Conservation (phyloP, 345 rosid genomes). For the Trapa incisa region DNA sequence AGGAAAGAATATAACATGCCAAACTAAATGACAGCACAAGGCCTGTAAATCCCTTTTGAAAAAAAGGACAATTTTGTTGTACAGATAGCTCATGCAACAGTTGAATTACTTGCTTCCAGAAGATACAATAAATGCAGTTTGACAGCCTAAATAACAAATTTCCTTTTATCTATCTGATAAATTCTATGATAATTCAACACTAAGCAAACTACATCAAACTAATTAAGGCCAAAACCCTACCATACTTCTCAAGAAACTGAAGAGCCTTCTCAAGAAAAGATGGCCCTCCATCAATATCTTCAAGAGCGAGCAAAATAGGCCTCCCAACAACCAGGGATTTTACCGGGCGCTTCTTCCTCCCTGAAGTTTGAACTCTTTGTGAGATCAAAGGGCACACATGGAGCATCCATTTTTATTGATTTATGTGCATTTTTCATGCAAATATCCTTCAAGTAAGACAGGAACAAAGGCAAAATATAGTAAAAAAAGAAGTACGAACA, state of each 20-base stretch:
- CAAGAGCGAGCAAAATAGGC: slow-evolving; percentile 95
- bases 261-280: slow-evolving; percentile 99
- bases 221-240: slow-evolving; percentile 30
- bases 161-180: background rate
- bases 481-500: slow-evolving; percentile 31
- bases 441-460: background rate
- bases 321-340: slow-evolving; percentile 98
- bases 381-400: background rate
- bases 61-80: background rate
- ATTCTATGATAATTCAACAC: background rate
- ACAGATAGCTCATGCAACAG: too few species aligned
- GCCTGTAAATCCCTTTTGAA: background rate
- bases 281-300: slow-evolving; percentile 98
- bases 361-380: slow-evolving; percentile 19
- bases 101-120: background rate
- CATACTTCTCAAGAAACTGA: slow-evolving; percentile 80
- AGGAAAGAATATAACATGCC: background rate
- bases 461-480: slow-evolving; percentile 1
- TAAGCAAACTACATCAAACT: background rate
- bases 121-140: background rate
- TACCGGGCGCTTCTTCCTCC: slow-evolving; percentile 84
- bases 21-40: background rate
- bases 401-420: background rate
- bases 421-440: background rate
- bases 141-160: background rate